These are phyloP conservation scores for Cryptococcus amylolentus DNA, from an alignment of 1,284 basidiomycete species.

Conservation along the genomic window DNA sequence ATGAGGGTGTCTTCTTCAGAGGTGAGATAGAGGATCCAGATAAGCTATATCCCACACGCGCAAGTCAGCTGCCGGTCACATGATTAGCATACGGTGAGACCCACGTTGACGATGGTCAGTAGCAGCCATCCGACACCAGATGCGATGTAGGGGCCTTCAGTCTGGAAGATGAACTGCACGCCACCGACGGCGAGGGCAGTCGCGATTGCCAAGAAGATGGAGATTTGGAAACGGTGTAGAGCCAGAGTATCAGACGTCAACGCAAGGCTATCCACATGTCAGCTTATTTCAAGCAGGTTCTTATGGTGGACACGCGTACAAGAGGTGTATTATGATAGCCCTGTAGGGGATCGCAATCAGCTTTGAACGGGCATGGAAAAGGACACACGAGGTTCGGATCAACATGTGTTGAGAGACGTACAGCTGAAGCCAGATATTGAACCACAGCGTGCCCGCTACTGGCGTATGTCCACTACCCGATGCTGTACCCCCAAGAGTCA, in stretches of 20 bases:
- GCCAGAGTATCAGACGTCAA: constrained; percentile 38
- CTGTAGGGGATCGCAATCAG: constrained; percentile 49
- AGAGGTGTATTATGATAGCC: constrained; percentile 44
- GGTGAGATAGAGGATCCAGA: constrained; percentile 95
- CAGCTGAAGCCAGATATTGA: constrained; percentile 67
- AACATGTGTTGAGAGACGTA: constrained; percentile 16
- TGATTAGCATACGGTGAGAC: constrained; percentile 16
- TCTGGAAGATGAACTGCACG: constrained; percentile 27
- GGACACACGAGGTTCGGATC: not conserved
- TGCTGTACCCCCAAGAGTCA: constrained; percentile 6
- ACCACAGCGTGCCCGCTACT: constrained; percentile 75
- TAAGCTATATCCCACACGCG: constrained; percentile 56
- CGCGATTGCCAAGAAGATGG: constrained; percentile 77
- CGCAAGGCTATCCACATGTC: constrained; percentile 27
- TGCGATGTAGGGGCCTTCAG: constrained; percentile 61
- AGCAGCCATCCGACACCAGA: constrained; percentile 93
- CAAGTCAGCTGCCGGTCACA: not conserved
- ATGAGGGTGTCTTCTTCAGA: constrained; percentile 87
- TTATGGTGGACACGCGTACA: constrained; percentile 24
- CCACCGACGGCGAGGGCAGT: constrained; percentile 74
- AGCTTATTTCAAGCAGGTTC: not conserved
- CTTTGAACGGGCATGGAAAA: constrained; percentile 55
- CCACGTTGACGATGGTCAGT: constrained; percentile 68
- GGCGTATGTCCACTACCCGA: constrained; percentile 20
- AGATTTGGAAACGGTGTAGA: constrained; percentile 61